Percentiles rank a stretch among this genome's conserved stretches.
phyloP scores from a whole-genome alignment of 768 basidiomycete species.

The Mycena amicta region DNA sequence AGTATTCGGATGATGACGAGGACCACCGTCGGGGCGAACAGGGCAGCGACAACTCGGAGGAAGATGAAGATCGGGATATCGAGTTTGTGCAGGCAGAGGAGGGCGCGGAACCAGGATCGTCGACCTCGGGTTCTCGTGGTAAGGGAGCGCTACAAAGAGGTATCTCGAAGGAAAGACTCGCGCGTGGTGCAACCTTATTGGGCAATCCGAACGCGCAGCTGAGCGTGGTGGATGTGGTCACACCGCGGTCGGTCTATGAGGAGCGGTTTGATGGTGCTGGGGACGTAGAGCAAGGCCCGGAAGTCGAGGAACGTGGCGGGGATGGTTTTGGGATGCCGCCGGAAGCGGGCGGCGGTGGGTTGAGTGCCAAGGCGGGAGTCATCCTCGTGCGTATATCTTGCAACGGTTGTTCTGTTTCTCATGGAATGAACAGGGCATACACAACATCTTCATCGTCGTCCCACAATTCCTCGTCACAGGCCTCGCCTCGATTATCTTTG shows the following conservation, averaged over 20 bases:
- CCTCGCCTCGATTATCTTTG: slow-evolving; percentile 83
- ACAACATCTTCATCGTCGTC: slow-evolving; percentile 91
- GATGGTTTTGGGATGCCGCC: slow-evolving; percentile 27
- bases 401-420: background rate
- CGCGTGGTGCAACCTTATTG: slow-evolving; percentile 29
- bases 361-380: slow-evolving; percentile 86
- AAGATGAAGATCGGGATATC: background rate
- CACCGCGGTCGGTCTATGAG: slow-evolving; percentile 24
- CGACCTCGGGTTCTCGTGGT: background rate
- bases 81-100: background rate
- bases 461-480: slow-evolving; percentile 94
- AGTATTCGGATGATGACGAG: slow-evolving; percentile 15
- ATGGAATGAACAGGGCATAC: slow-evolving; percentile 69
- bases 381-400: slow-evolving; percentile 63
- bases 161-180: background rate
- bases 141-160: background rate
- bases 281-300: slow-evolving; percentile 13
- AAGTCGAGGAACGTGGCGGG: too few relatives aligned
- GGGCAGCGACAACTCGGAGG: slow-evolving; percentile 5
- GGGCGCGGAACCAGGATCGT: background rate
- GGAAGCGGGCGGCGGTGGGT: slow-evolving; percentile 30
- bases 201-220: slow-evolving; percentile 50
- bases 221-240: slow-evolving; percentile 46
- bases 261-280: slow-evolving; percentile 30
- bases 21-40: background rate